Base-by-base conservation (phyloP, 345 rosid species). In the Litchi chinensis region DNA sequence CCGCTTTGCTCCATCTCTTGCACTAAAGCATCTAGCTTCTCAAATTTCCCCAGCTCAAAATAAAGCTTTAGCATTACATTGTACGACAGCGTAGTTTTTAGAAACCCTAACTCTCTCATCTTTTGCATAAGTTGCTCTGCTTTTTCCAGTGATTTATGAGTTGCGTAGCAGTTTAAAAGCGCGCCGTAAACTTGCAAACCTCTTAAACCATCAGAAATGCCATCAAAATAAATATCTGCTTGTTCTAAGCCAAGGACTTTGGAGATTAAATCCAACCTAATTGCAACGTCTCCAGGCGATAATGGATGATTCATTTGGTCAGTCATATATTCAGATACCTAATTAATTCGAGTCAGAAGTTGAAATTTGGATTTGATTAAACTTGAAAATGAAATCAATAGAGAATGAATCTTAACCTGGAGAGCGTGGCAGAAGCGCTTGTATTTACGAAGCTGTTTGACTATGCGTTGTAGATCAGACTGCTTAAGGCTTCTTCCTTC, bases 31-130 rank as follows among this genome's bases (percentile, higher is more conserved):
- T 90, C 93, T 3, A 90, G 65, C 81, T 85, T 82, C 68, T 87
- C 84, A 66, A 77, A 22, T 62, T 86, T 76, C 40, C 85, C 82
- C 21, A 67, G 66, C 70, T 64, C 83, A 63, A 70, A 63, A 74
- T 91, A 92, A 12, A 92, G 93, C 15, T 76, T 88, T 12, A 92
- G 68, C 93, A 91, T 88, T 8, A 84, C 86, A 74, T 92, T 90
- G 78, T 89, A 93, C 0, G 86, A 26, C 8, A 91, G 76, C 7
- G 85, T 41, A 2, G 70, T 62, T 26, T 69, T 81, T 18, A 48
- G 46, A 79, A 82, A 82, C 4, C 88, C 84, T 8, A 82, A 71
- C 10, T 83, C 82, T 66, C 80, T 83, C 83, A 87, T 85, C 77
- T 79, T 71, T 68, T 79, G 59, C 80, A 90, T 74, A 24, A 79